Percentiles rank a stretch among this genome's conserved stretches.
Evolutionary conservation across 1,139 yeast genomes (phyloP).

Genomic region (Taphrina flavorubra): DNA sequence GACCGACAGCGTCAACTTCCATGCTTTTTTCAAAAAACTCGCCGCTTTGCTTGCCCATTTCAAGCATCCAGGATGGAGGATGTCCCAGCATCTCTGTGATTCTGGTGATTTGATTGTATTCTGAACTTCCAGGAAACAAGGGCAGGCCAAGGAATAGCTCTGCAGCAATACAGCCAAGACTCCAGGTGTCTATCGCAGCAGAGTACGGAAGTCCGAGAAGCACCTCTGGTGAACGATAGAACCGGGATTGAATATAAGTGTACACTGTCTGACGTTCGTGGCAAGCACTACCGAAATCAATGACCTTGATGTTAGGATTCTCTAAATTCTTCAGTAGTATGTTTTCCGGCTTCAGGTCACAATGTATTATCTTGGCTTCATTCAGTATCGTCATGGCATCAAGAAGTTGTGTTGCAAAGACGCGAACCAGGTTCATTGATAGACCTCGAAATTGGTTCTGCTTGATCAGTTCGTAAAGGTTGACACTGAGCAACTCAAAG

Average conservation of each 20-base stretch:
- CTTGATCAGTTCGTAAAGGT: conserved; percentile 84
- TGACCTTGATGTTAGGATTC: conserved; percentile 85
- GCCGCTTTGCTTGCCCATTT: conserved; percentile 83
- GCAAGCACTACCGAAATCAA: conserved; percentile 97
- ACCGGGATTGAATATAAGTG: conserved; percentile 93
- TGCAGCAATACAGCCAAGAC: conserved; percentile 94
- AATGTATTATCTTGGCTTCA: conserved; percentile 84
- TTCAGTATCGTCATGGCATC: conserved; percentile 82
- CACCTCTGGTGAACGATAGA: conserved; percentile 95
- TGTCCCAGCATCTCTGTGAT: conserved; percentile 79
- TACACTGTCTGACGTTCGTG: conserved; percentile 87
- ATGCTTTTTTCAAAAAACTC: conserved; percentile 63
- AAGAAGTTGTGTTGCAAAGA: conserved; percentile 77
- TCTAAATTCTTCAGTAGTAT: conserved; percentile 76
- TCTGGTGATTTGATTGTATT: conserved; percentile 84
- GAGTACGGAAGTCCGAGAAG: conserved; percentile 84
- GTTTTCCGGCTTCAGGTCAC: conserved; percentile 97
- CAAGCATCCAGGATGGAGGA: conserved; percentile 97
- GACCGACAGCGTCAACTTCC: conserved; percentile 52
- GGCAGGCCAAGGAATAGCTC: conserved; percentile 93
- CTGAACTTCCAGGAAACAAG: conserved; percentile 92
- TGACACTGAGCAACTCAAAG: conserved; percentile 85
- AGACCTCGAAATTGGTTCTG: conserved; percentile 95
- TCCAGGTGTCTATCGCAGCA: conserved; percentile 97
- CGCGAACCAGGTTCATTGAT: conserved; percentile 76